Evolutionary conservation across 148 eudicot genomes (phyloP).

Genomic region (Heliamphora exappendiculata): DNA sequence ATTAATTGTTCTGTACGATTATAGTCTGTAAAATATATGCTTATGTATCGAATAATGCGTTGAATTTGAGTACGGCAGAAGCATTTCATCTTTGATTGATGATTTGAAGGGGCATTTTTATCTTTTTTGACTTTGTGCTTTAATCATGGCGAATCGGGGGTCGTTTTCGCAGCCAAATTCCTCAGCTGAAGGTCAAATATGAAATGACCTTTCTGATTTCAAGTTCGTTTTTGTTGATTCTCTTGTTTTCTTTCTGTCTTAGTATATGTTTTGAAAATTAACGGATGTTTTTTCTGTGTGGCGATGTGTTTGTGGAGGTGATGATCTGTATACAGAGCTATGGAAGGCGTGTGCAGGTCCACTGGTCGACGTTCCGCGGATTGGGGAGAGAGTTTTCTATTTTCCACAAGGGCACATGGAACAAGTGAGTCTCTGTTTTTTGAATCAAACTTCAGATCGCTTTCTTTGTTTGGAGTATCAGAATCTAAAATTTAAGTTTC

Average conservation of each 20-base stretch:
- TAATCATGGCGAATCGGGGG: constrained; percentile 32
- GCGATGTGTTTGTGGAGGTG: constrained; percentile 18
- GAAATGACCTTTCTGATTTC: background rate
- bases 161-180: constrained; percentile 38
- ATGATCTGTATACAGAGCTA: constrained; percentile 58
- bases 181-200: constrained; percentile 25
- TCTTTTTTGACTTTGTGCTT: constrained; percentile 3
- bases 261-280: no score
- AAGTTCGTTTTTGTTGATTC: background rate
- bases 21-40: background rate
- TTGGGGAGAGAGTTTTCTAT: constrained; percentile 61
- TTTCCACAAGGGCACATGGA: constrained; percentile 97
- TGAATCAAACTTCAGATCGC: background rate
- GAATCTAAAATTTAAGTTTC: background rate
- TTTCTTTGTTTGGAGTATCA: background rate
- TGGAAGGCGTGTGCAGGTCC: constrained; percentile 98
- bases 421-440: constrained; percentile 49
- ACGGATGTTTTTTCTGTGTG: no score
- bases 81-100: background rate
- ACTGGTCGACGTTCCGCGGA: constrained; percentile 61
- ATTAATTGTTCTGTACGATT: background rate
- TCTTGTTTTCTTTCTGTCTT: background rate
- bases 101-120: constrained; percentile 10
- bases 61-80: background rate
- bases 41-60: background rate